Conservation (phyloP, 345 rosid species). For the Melaleuca quinquenervia region DNA sequence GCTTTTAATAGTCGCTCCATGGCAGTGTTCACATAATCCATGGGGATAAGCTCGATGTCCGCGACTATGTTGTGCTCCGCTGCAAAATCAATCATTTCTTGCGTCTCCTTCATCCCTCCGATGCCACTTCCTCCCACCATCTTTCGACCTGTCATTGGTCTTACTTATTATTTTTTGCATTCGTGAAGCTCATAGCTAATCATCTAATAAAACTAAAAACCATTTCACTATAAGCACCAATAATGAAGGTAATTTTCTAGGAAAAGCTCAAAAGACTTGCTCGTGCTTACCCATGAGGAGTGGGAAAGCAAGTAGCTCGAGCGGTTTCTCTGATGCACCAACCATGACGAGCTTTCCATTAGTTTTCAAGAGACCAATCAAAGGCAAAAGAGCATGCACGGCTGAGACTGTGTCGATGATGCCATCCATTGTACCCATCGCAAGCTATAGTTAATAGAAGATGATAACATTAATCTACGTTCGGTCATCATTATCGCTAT, state of each 20-base stretch:
- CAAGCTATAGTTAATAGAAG: constrained; percentile 1
- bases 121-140: neutral
- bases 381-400: constrained; percentile 17
- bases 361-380: constrained; percentile 18
- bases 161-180: neutral
- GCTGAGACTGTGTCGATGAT: constrained; percentile 37
- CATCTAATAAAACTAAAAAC: neutral
- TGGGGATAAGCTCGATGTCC: constrained; percentile 9
- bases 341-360: constrained; percentile 28
- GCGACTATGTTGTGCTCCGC: constrained; percentile 6
- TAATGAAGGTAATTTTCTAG: neutral
- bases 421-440: constrained; percentile 22
- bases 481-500: too few relatives aligned
- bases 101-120: constrained; percentile 25
- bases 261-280: too few relatives aligned
- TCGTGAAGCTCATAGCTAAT: neutral
- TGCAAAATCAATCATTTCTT: constrained; percentile 18
- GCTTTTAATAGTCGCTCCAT: constrained; percentile 6
- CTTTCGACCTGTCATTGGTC: constrained; percentile 10
- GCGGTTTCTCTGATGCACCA: constrained; percentile 26
- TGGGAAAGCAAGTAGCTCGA: constrained; percentile 28
- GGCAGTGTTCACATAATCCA: constrained; percentile 11
- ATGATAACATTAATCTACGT: neutral
- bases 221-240: neutral
- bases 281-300: constrained; percentile 17